Evolutionary conservation across 2,329 filamentous ascomycete species (phyloP).

Genomic region (Colletotrichum sp.): DNA sequence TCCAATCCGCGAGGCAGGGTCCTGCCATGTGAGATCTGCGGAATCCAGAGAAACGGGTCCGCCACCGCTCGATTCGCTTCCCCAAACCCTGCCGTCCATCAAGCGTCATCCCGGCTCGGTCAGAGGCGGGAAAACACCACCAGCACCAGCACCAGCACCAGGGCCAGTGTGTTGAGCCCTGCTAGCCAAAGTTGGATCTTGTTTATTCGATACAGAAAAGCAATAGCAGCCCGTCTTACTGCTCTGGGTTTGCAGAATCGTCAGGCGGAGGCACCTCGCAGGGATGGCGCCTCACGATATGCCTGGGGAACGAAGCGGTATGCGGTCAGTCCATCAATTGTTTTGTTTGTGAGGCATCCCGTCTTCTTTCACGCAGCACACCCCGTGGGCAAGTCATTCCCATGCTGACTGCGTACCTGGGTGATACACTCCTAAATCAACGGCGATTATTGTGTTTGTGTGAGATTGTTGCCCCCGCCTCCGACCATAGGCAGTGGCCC

Average conservation of each 20-base stretch:
- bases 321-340: background rate
- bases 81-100: background rate
- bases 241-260: background rate
- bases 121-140: background rate
- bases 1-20: background rate
- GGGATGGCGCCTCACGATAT: background rate
- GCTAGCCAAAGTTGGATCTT: background rate
- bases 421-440: background rate
- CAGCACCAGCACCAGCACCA: background rate
- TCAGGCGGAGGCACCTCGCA: background rate
- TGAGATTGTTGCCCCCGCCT: background rate
- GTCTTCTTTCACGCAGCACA: background rate
- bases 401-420: background rate
- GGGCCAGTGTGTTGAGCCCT: background rate
- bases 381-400: no score
- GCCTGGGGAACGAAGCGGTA: background rate
- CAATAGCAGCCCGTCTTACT: conserved; percentile 2
- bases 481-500: background rate
- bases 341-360: background rate
- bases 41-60: conserved; percentile 20
- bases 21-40: conserved; percentile 21
- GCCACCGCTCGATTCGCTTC: conserved; percentile 5
- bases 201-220: conserved; percentile 13
- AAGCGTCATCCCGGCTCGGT: background rate
- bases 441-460: background rate